Base-by-base conservation (phyloP, 768 basidiomycete species). In the Rhodotorula kratochvilovae region DNA sequence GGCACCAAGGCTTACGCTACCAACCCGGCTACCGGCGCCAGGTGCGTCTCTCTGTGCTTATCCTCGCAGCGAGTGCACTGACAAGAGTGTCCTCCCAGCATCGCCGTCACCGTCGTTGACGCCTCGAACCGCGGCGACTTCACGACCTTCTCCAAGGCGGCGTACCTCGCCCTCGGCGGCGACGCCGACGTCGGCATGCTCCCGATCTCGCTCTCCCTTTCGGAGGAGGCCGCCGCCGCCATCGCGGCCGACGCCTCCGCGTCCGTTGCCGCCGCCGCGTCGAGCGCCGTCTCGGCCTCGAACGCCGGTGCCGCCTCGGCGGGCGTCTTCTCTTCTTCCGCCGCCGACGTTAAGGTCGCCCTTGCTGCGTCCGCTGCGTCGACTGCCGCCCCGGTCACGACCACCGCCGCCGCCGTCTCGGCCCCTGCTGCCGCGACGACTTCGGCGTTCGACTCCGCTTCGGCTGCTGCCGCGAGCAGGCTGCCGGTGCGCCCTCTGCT, bases 161-260 rank as follows among this genome's bases (percentile, higher is more conserved):
- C 68, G 0, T 69, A 51, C 55, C n/a, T 43, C 21, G 29, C 56
- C 10, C 68, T 69, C 31, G 68, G 68, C 27, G 68, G 68, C 25
- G 31, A 61, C 57, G 35, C 42, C 35, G 62, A 63, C 53, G 15
- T 23, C 21, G 68, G 68, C 27, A 56, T 63, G 39, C 56, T 69
- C 39, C 27, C 55, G 11, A 57, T 69, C 21, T 2, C 48, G 10
- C 57, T 69, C 50, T 54, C 45, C 50, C 57, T 69, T 48, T 58
- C 56, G 3, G 15, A 59, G 58, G 36, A 39, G 39, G 39, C 58
- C 58, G 39, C 16, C 42, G 42, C 58, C 13, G 16, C 42, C 29
- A 42, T 27, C 39, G 6, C 35, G 36, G 57, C 57, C 25, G 21
- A 25, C 19, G 31, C 54, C 4, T 13, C 33, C 6, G 35, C 23